Evolutionary conservation across 306 rosid species (phyloP), one percentile per base, ranked within the genome.

Genomic region (Gastrolobium villosum): DNA sequence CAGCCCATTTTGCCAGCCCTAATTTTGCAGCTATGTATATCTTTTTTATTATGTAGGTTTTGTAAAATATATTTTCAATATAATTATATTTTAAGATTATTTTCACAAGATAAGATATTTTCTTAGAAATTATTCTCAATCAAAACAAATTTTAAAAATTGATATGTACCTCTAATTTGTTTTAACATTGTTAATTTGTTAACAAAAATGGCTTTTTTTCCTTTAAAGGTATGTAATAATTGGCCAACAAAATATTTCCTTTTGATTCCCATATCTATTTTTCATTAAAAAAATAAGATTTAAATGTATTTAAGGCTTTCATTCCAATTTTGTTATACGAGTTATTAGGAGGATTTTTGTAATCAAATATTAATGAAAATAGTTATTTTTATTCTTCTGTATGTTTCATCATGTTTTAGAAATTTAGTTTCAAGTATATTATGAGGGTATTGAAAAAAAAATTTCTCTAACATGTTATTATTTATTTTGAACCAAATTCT

Each of bases 211-310:
- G 3, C 5, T 2, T 26, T 52, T 43, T 52, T 61, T 8, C 57
- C 39, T 50, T 20, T 34, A 2, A 77, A 40, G 31, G 73, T 3
- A 43, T 41, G 72, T 57, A 57, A 63, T 48, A 68, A 68, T 43
- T 75, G 72, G 32, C 54, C 65, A 7, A 13, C 6, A 55, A 82
- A 65, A 77, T 81, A 65, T 48, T 32, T 61, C 62, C 41, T 14
- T 41, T 57, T 44, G 75, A 66, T 20, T 10, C 66, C 61, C 36
- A 61, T 36, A 70, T 48, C 15, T 36, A 78, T 49, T 65, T 43
- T 64, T 34, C 26, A n/a, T 46, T 36, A 72, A 36, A 72, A 43
- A 67, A 35, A 53, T 13, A 64, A 14, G 6, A 37, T 30, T 55
- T 61, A 55, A 14, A 75, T 59, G 36, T 10, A 61, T 71, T n/a